Base-by-base conservation (phyloP, 140 eudicot genomes). In the Eryngium alpinum region DNA sequence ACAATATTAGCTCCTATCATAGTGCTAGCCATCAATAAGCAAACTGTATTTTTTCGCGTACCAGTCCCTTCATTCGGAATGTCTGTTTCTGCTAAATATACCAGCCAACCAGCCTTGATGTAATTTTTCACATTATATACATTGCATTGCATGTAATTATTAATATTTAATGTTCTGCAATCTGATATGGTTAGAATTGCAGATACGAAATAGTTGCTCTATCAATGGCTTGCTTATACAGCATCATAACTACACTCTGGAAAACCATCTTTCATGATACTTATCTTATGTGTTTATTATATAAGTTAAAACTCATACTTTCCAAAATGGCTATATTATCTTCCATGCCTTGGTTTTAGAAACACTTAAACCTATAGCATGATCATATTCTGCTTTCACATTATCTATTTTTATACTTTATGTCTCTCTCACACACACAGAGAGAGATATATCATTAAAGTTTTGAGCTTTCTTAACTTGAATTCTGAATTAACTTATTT, bases 181-280 rank as follows among this genome's bases (percentile, higher is more conserved):
- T 10, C 28, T 62, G 1, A n/a, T 62, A 5, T 62, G 0, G 24
- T 4, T 22, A 22, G 6, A 59, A 21, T 21, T 71, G 6, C 77
- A 72, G 77, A n/a, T 72, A 89, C 88, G 87, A 85, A 66, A 87
- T 92, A 52, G 87, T 81, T 69, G 97, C 97, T 43, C 89, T 89
- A 67, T 83, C 92, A 2, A 90, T 90, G 51, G 89, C 92, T 34
- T 87, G 89, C 83, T 81, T 90, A 17, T 92, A 94, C 85, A 84
- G 89, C 87, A 77, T 92, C 75, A 75, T 92, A 59, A 87, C 97
- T 25, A 44, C 85, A 24, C 60, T 87, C 31, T 16, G n/a, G n/a
- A n/a, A n/a, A n/a, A n/a, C n/a, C n/a, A n/a, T n/a, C n/a, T n/a
- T n/a, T n/a, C n/a, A n/a, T n/a, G n/a, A n/a, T n/a, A n/a, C n/a